Evolutionary conservation across 306 rosid genomes (phyloP), one percentile per base, ranked within the genome.

Genomic region (Abrus pulchellus): DNA sequence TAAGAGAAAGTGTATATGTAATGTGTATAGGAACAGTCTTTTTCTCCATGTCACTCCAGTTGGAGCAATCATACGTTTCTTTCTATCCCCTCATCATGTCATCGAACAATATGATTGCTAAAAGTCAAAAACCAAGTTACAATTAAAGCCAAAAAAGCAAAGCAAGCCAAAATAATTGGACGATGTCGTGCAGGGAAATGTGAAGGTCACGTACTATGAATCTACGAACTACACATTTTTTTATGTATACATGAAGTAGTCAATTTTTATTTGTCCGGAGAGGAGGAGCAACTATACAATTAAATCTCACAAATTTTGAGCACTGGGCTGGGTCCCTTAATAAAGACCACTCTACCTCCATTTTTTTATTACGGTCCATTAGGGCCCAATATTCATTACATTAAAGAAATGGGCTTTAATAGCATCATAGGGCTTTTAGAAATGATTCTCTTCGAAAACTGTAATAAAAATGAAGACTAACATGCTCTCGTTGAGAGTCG

Each of bases 401-500:
- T 20, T 20, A 20, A 20, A 20, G 20, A 20, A 20, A 20, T 20
- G 20, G 20, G 20, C 20, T 20, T 20, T 20, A 20, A 20, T 20
- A 20, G 20, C 20, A 20, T 20, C 0, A 20, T 20, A 20, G 20
- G 20, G 20, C 20, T 20, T 20, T 0, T 20, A 20, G 20, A 20
- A 20, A 20, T 20, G 20, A 20, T 20, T 20, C 20, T 20, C 20
- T 20, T 20, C 20, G 20, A 44, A 47, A 47, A 47, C 1, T 9
- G 3, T 1, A 47, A 47, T 8, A 0, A 8, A 2, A 47, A 47
- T 8, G 2, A 1, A 11, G 3, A n/a, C 7, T 0, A 0, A 5
- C 9, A 0, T 64, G 92, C 90, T 89, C 83, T 89, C 86, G 74
- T 86, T 89, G 89, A 89, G 90, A 89, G 87, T 89, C 54, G 89